These are phyloP conservation scores for Agrocybe pediades DNA, from an alignment of 768 basidiomycete species.

Conservation along the genomic window DNA sequence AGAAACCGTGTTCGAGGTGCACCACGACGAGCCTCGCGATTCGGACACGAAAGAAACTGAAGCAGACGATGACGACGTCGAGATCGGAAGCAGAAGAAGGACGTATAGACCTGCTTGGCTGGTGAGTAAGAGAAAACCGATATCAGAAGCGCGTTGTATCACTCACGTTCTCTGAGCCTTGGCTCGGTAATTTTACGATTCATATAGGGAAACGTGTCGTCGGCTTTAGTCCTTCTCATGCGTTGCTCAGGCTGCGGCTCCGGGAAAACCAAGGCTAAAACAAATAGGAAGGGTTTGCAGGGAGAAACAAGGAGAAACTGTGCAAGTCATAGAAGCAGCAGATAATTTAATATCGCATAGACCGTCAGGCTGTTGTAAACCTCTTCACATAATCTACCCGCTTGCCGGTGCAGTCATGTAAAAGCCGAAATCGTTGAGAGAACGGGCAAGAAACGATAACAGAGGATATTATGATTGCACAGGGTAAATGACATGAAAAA, in stretches of 20 bases:
- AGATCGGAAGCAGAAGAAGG: no score
- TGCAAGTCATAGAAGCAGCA: not conserved
- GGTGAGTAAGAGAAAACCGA: not conserved
- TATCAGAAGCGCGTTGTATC: no score
- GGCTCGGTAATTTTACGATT: not conserved
- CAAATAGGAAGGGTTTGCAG: not conserved
- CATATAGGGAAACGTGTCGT: not conserved
- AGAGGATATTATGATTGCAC: slow-evolving; percentile 1
- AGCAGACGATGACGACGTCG: not conserved
- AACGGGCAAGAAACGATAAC: not conserved
- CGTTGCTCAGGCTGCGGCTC: not conserved
- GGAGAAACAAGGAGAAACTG: not conserved
- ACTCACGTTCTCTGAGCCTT: no score
- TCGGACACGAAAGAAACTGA: not conserved
- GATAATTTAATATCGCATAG: no score
- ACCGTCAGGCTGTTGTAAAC: no score
- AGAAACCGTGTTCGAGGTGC: slow-evolving; percentile 20
- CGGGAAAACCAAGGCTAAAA: no score
- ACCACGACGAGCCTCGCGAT: not conserved
- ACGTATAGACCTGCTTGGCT: not conserved
- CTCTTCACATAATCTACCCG: not conserved
- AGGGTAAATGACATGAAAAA: slow-evolving; percentile 3
- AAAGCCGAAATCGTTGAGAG: not conserved
- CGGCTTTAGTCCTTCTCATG: not conserved
- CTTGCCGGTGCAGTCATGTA: not conserved